Base-by-base conservation (phyloP, 2,329 filamentous ascomycete species). In the Penicillium palitans region DNA sequence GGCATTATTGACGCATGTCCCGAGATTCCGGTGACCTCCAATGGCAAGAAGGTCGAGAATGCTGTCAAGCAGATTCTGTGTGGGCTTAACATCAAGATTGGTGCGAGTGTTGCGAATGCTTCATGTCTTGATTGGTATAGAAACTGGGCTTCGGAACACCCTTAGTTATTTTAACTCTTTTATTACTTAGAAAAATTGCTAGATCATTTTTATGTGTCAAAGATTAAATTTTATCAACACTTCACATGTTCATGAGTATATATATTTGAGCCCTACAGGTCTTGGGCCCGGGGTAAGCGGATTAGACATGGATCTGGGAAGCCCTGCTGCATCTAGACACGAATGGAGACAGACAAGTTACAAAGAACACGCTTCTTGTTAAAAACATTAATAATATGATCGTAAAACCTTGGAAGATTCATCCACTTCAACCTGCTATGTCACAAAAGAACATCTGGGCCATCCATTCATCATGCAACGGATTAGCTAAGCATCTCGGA, bases 31-130 rank as follows among this genome's bases (percentile, higher is more conserved):
- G 87, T 93, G 65, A 98, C 95, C 17, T 87, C 88, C 2, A 99
- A 99, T 70, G 93, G 93, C 53, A 99, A 99, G 81, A 99, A 98
- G 87, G 91, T 99, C 59, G 93, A 99, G 74, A 92, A 96, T 48
- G 91, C 91, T 0, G 93, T 98, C 6, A 98, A 98, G 80, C 93
- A 97, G 76, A 97, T 98, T 45, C 78, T 99, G 1, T 96, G 91
- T 29, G 93, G 93, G 0, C 79, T 93, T 75, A 85, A 90, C 52
- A 87, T 97, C 64, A 93, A 92, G 80, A 95, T 91, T 0, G 92
- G 91, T 49, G 92, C 93, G 0, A 96, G 91, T 69, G 93, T 98
- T n/a, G 91, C 91, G 5, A 98, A 98, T 74, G 88, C 90, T 2
- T 90, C 88, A 65, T 92, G 93, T 64, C 76, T 99, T 65, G 88